Evolutionary conservation across 2,329 filamentous ascomycete genomes (phyloP).

Genomic region (Colletotrichum somersetense): DNA sequence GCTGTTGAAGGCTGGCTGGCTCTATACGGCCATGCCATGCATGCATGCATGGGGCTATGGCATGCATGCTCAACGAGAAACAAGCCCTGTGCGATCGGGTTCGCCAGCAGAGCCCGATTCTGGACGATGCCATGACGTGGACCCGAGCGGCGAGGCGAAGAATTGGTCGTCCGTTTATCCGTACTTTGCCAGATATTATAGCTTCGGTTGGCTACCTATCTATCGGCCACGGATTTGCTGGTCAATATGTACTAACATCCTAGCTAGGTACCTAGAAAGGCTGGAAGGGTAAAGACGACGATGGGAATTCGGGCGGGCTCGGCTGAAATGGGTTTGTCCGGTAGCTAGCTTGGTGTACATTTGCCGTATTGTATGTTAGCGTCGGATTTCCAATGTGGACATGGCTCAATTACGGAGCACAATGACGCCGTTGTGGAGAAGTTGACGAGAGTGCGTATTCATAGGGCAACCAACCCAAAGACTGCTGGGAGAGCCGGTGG

Average conservation of each 20-base stretch:
- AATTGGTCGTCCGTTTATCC: too few species aligned
- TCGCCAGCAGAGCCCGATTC: not conserved
- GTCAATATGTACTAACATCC: not conserved
- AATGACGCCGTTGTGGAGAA: conserved; percentile 37
- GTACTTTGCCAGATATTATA: not conserved
- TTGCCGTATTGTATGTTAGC: conserved; percentile 13
- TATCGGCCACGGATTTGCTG: not conserved
- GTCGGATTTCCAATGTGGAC: conserved; percentile 17
- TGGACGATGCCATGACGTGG: not conserved
- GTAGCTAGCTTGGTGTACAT: conserved; percentile 14
- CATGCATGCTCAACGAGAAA: not conserved
- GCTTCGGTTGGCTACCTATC: not conserved
- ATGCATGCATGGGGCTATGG: not conserved
- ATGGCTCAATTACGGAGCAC: conserved; percentile 22
- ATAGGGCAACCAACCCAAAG: not conserved
- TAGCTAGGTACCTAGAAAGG: too few species aligned
- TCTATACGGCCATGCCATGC: not conserved
- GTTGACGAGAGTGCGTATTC: not conserved
- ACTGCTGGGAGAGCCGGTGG: not conserved
- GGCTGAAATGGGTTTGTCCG: conserved; percentile 1
- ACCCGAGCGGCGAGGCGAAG: conserved; percentile 1
- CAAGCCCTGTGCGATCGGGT: not conserved
- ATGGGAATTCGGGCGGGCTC: conserved; percentile 19
- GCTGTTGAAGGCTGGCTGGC: not conserved
- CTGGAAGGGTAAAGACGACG: not conserved